Base-by-base conservation (phyloP, 1,139 yeast species). In the Hemisphaericaspora subhashii region DNA sequence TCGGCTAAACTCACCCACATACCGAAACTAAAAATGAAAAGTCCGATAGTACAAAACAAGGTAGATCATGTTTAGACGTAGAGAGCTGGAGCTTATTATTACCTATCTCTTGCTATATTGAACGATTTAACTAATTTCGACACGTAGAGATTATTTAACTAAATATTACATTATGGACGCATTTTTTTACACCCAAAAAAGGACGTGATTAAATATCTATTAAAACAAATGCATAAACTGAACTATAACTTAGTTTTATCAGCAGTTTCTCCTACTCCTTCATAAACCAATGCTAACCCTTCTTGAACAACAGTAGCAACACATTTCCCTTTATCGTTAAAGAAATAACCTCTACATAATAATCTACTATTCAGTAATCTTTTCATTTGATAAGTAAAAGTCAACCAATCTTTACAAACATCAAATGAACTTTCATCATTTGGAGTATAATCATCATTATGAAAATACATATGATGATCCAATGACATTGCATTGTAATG, bases 401-500 rank as follows among this genome's bases (percentile, higher is more conserved):
- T 56, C 18, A 70, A 52, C 76, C 77, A 72, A 23, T 69, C 72
- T 36, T 57, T 57, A 22, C 66, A 59, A 12, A 68, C 50, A 39
- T 70, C 72, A 41, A 68, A 64, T 8, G 55, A 53, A 8, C 47
- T 42, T 3, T 52, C 57, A 35, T 54, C 51, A 17, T 43, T 43
- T 7, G 56, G 56, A 10, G 41, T 43, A 42, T 52, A 51, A 14
- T 61, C 58, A 35, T 60, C 62, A 23, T 45, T 44, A 37, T 71
- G 76, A 51, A 72, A 72, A 46, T 71, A 71, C 16, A 72, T 58
- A 45, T 71, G 76, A 47, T 72, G 77, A 46, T 71, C 77, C 28
- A 72, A 53, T 3, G 75, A 68, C 76, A 72, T 71, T 23, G 77
- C 77, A 43, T 67, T 66, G 53, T 71, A 72, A 47, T 72, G 77